phyloP scores from a whole-genome alignment of 352 stramenopile genomes.

The Peronospora farinosa region DNA sequence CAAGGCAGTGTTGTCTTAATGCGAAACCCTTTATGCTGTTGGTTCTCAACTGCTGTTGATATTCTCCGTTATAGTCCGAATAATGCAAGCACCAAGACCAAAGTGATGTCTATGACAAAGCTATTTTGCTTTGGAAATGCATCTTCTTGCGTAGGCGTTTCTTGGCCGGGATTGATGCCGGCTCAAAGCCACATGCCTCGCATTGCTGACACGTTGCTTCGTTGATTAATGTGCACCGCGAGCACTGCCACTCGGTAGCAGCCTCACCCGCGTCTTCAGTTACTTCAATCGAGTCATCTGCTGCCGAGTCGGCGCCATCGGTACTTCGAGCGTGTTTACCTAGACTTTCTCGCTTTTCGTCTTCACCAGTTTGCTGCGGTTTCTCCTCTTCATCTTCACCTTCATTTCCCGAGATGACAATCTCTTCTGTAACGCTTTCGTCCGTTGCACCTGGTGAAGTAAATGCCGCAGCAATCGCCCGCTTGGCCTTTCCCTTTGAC shows the following conservation, averaged over 20 bases:
- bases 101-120: slow-evolving; percentile 36
- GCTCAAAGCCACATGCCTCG: slow-evolving; percentile 61
- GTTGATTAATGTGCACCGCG: slow-evolving; percentile 76
- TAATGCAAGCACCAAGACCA: slow-evolving; percentile 7
- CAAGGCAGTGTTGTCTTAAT: slow-evolving; percentile 85
- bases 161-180: slow-evolving; percentile 28
- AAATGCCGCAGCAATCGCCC: slow-evolving; percentile 38
- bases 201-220: slow-evolving; percentile 43
- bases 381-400: slow-evolving; percentile 18
- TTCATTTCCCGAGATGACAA: slow-evolving; percentile 30
- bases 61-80: not conserved
- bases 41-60: not conserved
- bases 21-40: not conserved
- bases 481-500: slow-evolving; percentile 24
- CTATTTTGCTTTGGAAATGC: slow-evolving; percentile 78
- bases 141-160: slow-evolving; percentile 66
- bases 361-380: not conserved
- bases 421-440: slow-evolving; percentile 32
- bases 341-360: slow-evolving; percentile 15
- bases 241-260: slow-evolving; percentile 57
- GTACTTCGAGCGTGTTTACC: slow-evolving; percentile 32
- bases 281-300: slow-evolving; percentile 12
- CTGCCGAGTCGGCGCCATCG: slow-evolving; percentile 23
- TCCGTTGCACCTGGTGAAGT: slow-evolving; percentile 37
- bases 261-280: slow-evolving; percentile 17